These are phyloP conservation scores for Plasmodium malariae DNA, from an alignment of 169 alveolate species.

Conservation along the genomic window DNA sequence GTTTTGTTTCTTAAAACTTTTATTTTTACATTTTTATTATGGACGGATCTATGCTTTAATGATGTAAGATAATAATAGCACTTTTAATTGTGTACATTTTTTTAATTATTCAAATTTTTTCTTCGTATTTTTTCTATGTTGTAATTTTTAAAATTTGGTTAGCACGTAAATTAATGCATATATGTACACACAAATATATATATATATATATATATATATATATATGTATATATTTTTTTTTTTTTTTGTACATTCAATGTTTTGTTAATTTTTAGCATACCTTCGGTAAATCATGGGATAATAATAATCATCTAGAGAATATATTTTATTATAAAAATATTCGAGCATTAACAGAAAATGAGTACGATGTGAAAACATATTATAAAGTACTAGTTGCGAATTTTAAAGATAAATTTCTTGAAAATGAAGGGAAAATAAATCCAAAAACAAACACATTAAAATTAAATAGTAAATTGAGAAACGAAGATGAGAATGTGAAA, in stretches of 20 bases:
- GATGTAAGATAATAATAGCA: conserved; percentile 17
- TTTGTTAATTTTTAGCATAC: background rate
- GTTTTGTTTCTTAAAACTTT: background rate
- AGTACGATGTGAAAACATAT: background rate
- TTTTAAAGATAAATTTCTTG: background rate
- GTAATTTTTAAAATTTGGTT: too few relatives aligned
- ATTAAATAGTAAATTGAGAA: too few relatives aligned
- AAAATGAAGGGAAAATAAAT: background rate
- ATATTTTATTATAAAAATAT: background rate
- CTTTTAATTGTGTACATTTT: background rate
- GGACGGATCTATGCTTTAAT: background rate
- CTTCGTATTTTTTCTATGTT: background rate
- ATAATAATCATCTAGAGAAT: background rate
- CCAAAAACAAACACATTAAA: too few relatives aligned
- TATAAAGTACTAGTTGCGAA: background rate
- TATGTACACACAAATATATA: background rate
- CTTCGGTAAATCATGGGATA: background rate
- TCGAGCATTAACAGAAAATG: conserved; percentile 5
- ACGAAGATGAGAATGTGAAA: background rate
- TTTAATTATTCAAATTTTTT: background rate
- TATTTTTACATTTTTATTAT: conserved; percentile 11
- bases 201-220: background rate
- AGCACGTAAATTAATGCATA: background rate
- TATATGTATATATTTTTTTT: too few relatives aligned
- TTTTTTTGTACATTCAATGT: background rate